A percentile compares a stretch with the other conserved stretches of the same genome.
phyloP scores from a whole-genome alignment of 2,329 filamentous ascomycete genomes.

The Claviceps quebecensis region DNA sequence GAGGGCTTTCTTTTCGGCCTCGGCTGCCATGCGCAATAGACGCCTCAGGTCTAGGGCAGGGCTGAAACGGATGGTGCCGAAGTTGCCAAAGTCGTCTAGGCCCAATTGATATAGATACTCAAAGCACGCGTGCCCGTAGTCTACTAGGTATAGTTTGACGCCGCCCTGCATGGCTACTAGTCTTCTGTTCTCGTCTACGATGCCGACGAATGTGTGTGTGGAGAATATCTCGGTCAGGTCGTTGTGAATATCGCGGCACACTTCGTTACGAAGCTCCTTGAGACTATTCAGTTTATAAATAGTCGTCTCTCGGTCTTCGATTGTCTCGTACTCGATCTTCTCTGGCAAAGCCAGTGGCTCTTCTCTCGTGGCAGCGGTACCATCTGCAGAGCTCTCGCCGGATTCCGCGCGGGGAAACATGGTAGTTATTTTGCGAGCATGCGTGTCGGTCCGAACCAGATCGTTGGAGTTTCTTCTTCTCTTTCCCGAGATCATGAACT shows the following conservation, averaged over 20 bases:
- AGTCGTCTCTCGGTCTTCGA: conserved; percentile 51
- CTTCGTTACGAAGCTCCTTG: conserved; percentile 67
- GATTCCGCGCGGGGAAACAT: conserved; percentile 58
- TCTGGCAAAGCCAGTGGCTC: conserved; percentile 27
- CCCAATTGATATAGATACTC: conserved; percentile 96
- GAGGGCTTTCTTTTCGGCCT: conserved; percentile 45
- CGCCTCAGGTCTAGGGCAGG: conserved; percentile 59
- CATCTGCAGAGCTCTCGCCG: conserved; percentile 9
- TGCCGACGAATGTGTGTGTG: conserved; percentile 80
- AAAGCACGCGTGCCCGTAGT: conserved; percentile 75
- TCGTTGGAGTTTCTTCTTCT: conserved; percentile 47
- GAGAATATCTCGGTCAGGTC: conserved; percentile 78
- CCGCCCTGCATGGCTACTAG: conserved; percentile 89
- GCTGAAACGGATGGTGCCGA: conserved; percentile 68
- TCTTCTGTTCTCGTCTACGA: conserved; percentile 76
- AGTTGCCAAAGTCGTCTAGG: conserved; percentile 91
- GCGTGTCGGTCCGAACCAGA: conserved; percentile 78
- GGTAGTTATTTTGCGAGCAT: conserved; percentile 84
- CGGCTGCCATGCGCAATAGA: conserved; percentile 58
- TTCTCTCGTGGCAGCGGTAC: conserved; percentile 9
- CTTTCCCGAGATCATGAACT: conserved; percentile 24
- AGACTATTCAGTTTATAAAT: conserved; percentile 69
- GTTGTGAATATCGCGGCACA: conserved; percentile 70
- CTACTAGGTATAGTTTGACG: conserved; percentile 80
- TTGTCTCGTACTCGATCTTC: conserved; percentile 53